These are phyloP conservation scores for Zymoseptoria pseudotritici DNA, from an alignment of 2,329 filamentous ascomycete species.

Conservation along the genomic window DNA sequence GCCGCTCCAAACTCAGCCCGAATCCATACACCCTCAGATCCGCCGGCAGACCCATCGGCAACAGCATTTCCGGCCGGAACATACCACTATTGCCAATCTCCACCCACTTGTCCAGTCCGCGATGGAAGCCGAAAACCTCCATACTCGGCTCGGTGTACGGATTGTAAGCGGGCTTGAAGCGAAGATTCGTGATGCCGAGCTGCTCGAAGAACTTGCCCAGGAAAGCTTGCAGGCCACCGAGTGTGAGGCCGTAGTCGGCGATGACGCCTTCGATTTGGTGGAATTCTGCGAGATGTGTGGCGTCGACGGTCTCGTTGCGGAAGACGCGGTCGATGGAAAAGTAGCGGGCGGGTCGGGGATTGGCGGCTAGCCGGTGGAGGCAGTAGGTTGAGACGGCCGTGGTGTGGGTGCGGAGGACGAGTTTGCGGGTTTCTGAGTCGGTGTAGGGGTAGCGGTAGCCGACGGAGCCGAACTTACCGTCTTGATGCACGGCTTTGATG, in stretches of 20 bases:
- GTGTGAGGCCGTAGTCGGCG: conserved; percentile 86
- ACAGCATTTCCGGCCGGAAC: conserved; percentile 97
- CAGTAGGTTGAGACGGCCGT: conserved; percentile 87
- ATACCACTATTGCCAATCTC: conserved; percentile 98
- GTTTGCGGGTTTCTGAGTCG: conserved; percentile 72
- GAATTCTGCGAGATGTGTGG: conserved; percentile 94
- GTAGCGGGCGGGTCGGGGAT: conserved; percentile 82
- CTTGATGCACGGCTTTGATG: conserved; percentile 77
- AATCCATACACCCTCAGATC: conserved; percentile 92
- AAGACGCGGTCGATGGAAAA: conserved; percentile 99
- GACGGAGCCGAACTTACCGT: conserved; percentile 87
- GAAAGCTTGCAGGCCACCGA: conserved; percentile 88
- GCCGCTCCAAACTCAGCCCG: conserved; percentile 83
- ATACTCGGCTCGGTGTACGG: conserved; percentile 92
- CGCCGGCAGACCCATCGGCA: conserved; percentile 86
- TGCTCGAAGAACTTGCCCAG: conserved; percentile 94
- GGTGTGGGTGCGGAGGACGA: conserved; percentile 93
- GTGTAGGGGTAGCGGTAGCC: conserved; percentile 95
- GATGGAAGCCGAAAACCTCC: conserved; percentile 97
- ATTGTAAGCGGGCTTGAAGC: conserved; percentile 97
- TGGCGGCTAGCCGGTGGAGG: conserved; percentile 78
- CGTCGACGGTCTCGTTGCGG: conserved; percentile 94
- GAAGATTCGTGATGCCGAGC: conserved; percentile 81
- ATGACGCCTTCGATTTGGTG: conserved; percentile 98
- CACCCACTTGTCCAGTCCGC: conserved; percentile 80